Conservation (phyloP, 257 asterid genomes). For the Rehmannia glutinosa region DNA sequence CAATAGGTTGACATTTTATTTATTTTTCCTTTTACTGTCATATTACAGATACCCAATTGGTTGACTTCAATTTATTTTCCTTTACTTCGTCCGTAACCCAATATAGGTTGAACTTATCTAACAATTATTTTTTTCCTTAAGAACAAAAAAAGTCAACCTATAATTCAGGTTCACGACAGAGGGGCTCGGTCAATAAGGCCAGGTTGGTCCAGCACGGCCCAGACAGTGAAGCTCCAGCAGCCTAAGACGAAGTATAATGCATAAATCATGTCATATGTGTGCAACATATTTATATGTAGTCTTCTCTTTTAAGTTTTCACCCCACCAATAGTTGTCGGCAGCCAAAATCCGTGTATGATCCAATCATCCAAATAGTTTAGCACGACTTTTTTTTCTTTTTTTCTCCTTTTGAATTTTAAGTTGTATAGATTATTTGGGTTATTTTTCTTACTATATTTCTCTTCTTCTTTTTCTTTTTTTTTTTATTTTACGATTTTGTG, state of each 20-base stretch:
- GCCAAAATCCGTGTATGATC: neutral
- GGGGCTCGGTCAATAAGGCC: neutral
- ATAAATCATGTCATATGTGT: neutral
- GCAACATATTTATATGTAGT: neutral
- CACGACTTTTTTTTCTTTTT: too few relatives aligned
- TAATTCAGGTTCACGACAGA: neutral
- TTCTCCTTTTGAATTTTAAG: too few relatives aligned
- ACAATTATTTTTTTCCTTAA: neutral
- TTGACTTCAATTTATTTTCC: neutral
- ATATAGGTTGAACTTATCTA: neutral
- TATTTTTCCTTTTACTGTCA: too few relatives aligned
- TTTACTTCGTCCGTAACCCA: neutral
- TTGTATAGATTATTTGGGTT: too few relatives aligned
- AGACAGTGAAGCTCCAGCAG: neutral
- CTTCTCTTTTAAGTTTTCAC: too few relatives aligned
- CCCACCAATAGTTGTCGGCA: slow-evolving; percentile 13
- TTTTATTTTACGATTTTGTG: too few relatives aligned
- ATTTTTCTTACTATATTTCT: too few relatives aligned
- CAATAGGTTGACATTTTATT: too few relatives aligned
- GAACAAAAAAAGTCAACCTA: neutral
- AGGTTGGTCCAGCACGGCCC: slow-evolving; percentile 3
- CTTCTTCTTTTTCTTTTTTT: too few relatives aligned
- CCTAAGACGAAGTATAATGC: neutral
- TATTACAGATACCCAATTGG: too few relatives aligned
- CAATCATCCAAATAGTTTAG: too few relatives aligned